A percentile compares a stretch with the other conserved stretches of the same genome.
These are phyloP conservation scores for Neopestalotiopsis sp. DNA, from an alignment of 2,329 filamentous ascomycete genomes.

Conservation along the genomic window DNA sequence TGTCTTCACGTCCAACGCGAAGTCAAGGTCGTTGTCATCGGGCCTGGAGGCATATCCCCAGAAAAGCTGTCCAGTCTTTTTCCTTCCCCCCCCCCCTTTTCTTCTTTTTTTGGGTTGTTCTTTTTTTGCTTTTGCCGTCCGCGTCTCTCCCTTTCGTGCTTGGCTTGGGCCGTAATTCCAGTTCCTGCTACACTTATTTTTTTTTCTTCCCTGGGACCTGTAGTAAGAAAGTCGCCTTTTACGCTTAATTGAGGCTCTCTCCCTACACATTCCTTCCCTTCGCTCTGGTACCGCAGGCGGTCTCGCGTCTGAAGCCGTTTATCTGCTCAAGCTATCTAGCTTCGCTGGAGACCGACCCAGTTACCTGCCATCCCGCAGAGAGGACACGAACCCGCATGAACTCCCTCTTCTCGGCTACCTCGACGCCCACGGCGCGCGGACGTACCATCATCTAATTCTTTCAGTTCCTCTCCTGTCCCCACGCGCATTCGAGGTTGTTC, in stretches of 20 bases:
- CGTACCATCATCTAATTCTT: constrained; percentile 25
- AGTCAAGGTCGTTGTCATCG: constrained; percentile 16
- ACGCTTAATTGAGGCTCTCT: constrained; percentile 14
- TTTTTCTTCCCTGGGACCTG: background rate
- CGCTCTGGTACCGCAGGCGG: constrained; percentile 20
- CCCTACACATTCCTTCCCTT: constrained; percentile 14
- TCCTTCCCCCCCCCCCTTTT: background rate
- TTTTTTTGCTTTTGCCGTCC: constrained; percentile 14
- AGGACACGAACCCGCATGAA: constrained; percentile 30
- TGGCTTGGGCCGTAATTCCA: constrained; percentile 16
- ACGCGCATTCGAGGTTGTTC: background rate
- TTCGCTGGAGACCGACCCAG: constrained; percentile 7
- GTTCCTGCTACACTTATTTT: background rate
- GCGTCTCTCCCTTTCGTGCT: constrained; percentile 1
- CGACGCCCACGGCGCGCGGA: constrained; percentile 37
- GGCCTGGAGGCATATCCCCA: constrained; percentile 16
- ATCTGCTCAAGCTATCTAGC: constrained; percentile 3
- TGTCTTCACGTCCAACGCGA: constrained; percentile 17
- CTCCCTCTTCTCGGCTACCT: constrained; percentile 31
- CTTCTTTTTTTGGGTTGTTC: background rate
- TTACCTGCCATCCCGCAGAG: constrained; percentile 27
- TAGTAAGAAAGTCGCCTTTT: constrained; percentile 12
- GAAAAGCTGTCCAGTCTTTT: constrained; percentile 18
- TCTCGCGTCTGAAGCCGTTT: constrained; percentile 8
- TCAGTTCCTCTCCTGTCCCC: constrained; percentile 20